These are phyloP conservation scores for Thelephora ganbajun DNA, from an alignment of 768 basidiomycete genomes.

Conservation along the genomic window DNA sequence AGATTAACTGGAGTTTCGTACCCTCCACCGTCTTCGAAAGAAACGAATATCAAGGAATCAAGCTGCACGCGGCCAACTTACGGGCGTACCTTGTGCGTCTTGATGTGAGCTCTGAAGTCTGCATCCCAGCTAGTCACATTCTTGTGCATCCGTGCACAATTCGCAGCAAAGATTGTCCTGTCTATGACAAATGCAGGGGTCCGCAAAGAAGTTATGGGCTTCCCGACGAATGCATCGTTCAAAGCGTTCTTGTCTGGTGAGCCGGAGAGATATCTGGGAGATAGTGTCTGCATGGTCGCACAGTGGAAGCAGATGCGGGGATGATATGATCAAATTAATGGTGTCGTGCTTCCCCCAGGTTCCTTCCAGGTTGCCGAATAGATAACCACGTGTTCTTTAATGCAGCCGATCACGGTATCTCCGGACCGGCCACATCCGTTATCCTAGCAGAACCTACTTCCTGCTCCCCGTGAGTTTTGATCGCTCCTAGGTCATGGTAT, in stretches of 20 bases:
- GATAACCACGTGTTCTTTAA: background rate
- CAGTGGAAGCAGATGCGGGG: constrained; percentile 9
- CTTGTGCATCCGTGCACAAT: constrained; percentile 61
- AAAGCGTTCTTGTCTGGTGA: constrained; percentile 36
- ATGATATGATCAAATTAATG: background rate
- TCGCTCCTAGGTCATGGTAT: background rate
- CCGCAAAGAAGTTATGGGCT: constrained; percentile 38
- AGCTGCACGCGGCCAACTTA: background rate
- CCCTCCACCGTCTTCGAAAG: constrained; percentile 51
- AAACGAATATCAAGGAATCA: background rate
- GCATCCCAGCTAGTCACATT: constrained; percentile 55
- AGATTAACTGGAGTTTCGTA: constrained; percentile 49
- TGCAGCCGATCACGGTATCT: too few species aligned
- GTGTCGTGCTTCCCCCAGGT: too few species aligned
- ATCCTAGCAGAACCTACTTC: constrained; percentile 2
- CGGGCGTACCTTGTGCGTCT: constrained; percentile 60
- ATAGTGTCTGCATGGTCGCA: constrained; percentile 27
- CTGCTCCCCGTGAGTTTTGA: constrained; percentile 2
- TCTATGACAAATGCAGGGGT: constrained; percentile 76
- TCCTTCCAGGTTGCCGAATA: too few species aligned
- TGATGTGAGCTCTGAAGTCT: constrained; percentile 69
- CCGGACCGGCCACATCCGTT: background rate
- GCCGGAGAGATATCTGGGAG: constrained; percentile 25
- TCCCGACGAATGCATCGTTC: constrained; percentile 41
- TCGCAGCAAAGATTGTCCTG: constrained; percentile 52